A percentile compares a stretch with the other conserved stretches of the same genome.
These are phyloP conservation scores for Hypsizygus ulmarius DNA, from an alignment of 1,284 basidiomycete species.

Conservation along the genomic window DNA sequence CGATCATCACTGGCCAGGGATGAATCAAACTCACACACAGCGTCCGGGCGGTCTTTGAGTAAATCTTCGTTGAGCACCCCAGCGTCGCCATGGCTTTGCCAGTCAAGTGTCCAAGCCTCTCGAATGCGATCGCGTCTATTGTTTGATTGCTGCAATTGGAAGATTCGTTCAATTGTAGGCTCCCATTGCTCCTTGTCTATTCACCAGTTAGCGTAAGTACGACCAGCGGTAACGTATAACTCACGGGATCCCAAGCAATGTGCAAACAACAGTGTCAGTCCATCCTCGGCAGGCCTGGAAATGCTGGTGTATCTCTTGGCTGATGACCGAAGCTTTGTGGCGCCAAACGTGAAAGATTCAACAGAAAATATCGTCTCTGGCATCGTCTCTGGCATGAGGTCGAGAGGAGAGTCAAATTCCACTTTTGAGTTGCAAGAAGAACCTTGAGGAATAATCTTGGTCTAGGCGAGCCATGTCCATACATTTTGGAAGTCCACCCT, in stretches of 20 bases:
- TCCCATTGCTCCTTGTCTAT: constrained; percentile 57
- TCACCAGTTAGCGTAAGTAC: background rate
- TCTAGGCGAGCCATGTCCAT: too few relatives aligned
- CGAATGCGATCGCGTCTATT: constrained; percentile 30
- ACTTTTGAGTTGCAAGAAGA: background rate
- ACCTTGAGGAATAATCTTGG: too few relatives aligned
- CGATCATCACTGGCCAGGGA: background rate
- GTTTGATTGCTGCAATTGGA: constrained; percentile 29
- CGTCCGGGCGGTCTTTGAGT: constrained; percentile 32
- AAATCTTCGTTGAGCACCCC: constrained; percentile 40
- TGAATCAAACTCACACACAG: constrained; percentile 33
- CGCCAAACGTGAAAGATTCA: constrained; percentile 13
- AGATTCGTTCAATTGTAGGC: constrained; percentile 38
- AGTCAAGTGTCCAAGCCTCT: constrained; percentile 54
- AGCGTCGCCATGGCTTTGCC: constrained; percentile 53
- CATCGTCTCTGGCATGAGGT: background rate
- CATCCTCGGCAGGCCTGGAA: constrained; percentile 11
- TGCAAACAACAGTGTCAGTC: constrained; percentile 28
- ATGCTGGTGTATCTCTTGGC: constrained; percentile 26
- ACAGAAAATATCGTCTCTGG: constrained; percentile 4
- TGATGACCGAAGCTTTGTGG: constrained; percentile 21
- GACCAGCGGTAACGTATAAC: constrained; percentile 13
- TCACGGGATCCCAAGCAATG: constrained; percentile 33
- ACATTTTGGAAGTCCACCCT: too few relatives aligned
- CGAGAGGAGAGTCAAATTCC: background rate